Evolutionary conservation across 2,329 filamentous ascomycete genomes (phyloP).

Genomic region (Fusarium sp.): DNA sequence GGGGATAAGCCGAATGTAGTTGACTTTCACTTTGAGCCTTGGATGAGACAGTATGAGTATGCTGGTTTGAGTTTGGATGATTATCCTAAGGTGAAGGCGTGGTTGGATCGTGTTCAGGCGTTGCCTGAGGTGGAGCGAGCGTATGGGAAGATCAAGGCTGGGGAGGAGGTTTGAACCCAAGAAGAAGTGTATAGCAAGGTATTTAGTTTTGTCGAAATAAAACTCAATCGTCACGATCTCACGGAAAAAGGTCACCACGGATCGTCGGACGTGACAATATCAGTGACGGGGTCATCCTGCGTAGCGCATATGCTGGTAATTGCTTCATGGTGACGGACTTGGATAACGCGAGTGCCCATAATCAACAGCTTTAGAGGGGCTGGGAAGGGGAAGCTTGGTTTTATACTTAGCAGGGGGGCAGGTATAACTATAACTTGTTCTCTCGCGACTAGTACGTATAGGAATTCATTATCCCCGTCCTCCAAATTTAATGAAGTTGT

Average conservation of each 20-base stretch:
- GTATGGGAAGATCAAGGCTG: constrained; percentile 23
- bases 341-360: not conserved
- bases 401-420: not conserved
- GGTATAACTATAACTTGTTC: no score
- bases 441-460: not conserved
- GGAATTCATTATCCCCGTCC: not conserved
- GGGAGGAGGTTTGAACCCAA: not conserved
- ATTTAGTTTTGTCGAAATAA: not conserved
- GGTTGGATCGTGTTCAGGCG: constrained; percentile 13
- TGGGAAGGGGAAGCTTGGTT: not conserved
- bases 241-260: not conserved
- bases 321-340: not conserved
- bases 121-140: constrained; percentile 1
- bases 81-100: constrained; percentile 8
- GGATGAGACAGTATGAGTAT: constrained; percentile 8
- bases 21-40: constrained; percentile 28
- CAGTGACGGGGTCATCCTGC: not conserved
- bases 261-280: not conserved
- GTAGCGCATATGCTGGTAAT: not conserved
- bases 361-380: not conserved
- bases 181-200: not conserved
- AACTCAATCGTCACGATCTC: rapidly evolving
- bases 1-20: constrained; percentile 13
- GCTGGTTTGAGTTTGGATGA: constrained; percentile 9
- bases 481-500: not conserved